Evolutionary conservation across 2,329 filamentous ascomycete species (phyloP), one percentile per base, ranked within the genome.

Genomic region (Eurotiales sp.): DNA sequence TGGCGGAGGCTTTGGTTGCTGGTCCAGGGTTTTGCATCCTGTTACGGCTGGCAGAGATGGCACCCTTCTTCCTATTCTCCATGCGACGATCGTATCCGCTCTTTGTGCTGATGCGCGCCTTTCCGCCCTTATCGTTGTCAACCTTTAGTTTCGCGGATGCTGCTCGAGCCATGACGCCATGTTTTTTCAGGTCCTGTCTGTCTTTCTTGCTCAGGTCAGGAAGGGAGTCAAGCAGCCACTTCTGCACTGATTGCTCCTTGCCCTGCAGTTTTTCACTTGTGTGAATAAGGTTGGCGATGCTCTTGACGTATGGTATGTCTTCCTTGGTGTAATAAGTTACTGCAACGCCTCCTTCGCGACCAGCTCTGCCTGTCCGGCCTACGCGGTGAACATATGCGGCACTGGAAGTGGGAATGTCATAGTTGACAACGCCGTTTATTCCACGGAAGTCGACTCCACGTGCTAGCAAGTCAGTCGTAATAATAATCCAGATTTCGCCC

Each of bases 281-380:
- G 0, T 87, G 82, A 57, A 99, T 96, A 29, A 97, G 88, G 63
- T 96, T 96, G 29, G 91, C 93, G 23, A 99, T 88, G 56, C 84
- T 88, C 74, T 92, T 95, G 52, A 99, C 83, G 57, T 85, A 90
- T 0, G 88, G 87, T 3, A 97, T 86, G 64, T 99, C 93, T 55
- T 96, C 93, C 67, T 93, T 90, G 0, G 92, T 97, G 70, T 96
- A 99, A 53, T 96, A 86, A 0, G 93, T 99, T 1, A 99, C 86
- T 0, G 90, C 91, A 3, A 96, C 82, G 43, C 93, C 93, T 17
- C 91, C 91, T 62, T 88, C 83, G 21, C 91, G 81, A 0, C 93
- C 93, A 0, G 91, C 93, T 19, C 93, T 81, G 0, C 92, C 93
- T 0, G 93, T 97, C 42, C 93, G 82, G 0, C 93, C 93, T 0